Evolutionary conservation across 192 early-diverging fungal genomes (phyloP).

Genomic region (Gonapodya prolifera): DNA sequence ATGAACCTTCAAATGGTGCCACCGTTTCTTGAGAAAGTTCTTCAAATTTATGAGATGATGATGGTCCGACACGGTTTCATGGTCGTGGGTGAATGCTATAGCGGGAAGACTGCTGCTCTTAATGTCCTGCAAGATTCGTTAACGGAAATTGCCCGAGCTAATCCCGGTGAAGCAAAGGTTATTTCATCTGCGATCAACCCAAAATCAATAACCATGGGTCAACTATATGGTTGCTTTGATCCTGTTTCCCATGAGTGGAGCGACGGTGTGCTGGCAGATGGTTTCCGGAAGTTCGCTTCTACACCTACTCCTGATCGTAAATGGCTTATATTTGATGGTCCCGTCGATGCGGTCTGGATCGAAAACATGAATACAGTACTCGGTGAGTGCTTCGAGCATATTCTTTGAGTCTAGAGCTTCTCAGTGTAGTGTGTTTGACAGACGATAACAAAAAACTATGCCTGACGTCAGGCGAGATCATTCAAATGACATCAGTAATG

Average conservation of each 20-base stretch:
- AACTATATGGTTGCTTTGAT: conserved; percentile 50
- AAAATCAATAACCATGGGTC: conserved; percentile 52
- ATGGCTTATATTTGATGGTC: conserved; percentile 50
- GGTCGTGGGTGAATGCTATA: conserved; percentile 39
- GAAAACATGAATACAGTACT: conserved; percentile 54
- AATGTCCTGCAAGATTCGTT: conserved; percentile 34
- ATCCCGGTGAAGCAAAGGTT: conserved; percentile 33
- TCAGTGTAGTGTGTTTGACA: background rate
- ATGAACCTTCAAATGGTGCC: conserved; percentile 40
- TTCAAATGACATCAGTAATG: conserved; percentile 45
- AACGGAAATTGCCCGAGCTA: conserved; percentile 31
- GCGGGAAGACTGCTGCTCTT: conserved; percentile 41
- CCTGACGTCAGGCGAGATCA: conserved; percentile 46
- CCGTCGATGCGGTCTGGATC: conserved; percentile 54
- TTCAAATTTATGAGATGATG: conserved; percentile 56
- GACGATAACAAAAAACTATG: conserved; percentile 51
- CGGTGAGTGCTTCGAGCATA: background rate
- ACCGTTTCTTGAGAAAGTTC: conserved; percentile 40
- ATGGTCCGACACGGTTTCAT: conserved; percentile 33
- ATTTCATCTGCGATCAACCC: conserved; percentile 33
- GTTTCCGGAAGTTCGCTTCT: conserved; percentile 43
- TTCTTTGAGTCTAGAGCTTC: background rate
- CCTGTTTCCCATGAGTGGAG: conserved; percentile 48
- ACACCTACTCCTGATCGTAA: conserved; percentile 36
- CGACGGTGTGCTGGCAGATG: conserved; percentile 42